These are phyloP conservation scores for Trichosporon sp. DNA, from an alignment of 1,284 basidiomycete genomes.

Conservation along the genomic window DNA sequence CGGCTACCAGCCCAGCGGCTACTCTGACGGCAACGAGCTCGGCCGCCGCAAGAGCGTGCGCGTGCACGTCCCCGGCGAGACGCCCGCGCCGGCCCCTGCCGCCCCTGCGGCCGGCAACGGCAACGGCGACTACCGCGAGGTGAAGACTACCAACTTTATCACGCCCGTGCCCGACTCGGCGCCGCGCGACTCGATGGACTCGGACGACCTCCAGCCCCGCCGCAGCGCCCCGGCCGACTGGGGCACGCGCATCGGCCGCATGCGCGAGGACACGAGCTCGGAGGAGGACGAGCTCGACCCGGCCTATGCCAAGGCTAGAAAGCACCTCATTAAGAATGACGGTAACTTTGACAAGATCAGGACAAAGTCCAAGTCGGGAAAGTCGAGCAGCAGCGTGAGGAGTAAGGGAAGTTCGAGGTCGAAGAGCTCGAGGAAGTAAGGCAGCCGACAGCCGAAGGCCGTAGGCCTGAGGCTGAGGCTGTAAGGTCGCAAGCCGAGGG, in stretches of 20 bases:
- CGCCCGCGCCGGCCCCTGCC: neutral
- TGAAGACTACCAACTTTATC: neutral
- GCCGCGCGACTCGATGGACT: neutral
- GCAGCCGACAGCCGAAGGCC: no score
- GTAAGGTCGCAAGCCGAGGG: no score
- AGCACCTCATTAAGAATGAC: conserved; percentile 8
- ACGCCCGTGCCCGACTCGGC: conserved; percentile 4
- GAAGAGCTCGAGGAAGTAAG: neutral
- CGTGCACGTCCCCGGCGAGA: conserved; percentile 31
- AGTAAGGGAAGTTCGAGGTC: conserved; percentile 12
- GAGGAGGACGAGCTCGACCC: conserved; percentile 36
- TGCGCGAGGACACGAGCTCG: conserved; percentile 40
- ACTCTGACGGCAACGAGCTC: conserved; percentile 18
- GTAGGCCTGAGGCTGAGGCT: no score
- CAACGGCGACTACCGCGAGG: conserved; percentile 4
- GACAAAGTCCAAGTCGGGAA: conserved; percentile 6
- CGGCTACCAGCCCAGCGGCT: conserved; percentile 40
- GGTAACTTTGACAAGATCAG: neutral
- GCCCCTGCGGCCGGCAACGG: neutral
- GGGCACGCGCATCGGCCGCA: conserved; percentile 39
- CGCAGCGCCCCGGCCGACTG: conserved; percentile 19
- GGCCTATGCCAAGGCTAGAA: conserved; percentile 32
- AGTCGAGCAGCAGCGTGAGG: conserved; percentile 10
- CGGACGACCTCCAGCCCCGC: conserved; percentile 7
- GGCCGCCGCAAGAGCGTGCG: conserved; percentile 42